Evolutionary conservation across 441 rosid species (phyloP), one percentile per base, ranked within the genome.

Genomic region (Populus hybrid): DNA sequence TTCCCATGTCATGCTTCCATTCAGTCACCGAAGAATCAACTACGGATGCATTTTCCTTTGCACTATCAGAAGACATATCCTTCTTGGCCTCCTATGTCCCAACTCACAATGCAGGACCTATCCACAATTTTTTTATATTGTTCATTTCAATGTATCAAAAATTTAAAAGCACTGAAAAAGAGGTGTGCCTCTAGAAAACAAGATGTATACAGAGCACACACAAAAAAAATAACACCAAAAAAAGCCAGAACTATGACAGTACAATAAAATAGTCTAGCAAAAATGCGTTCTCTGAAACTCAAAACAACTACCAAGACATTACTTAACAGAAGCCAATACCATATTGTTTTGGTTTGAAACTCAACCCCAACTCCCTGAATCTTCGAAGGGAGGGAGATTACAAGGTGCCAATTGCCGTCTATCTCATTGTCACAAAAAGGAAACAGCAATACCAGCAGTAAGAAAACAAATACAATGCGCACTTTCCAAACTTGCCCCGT

Each of bases 11-110:
- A 83, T 86, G 91, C 77, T 85, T 93, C 92, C 91, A 88, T 77
- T 92, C 96, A 69, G 98, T 91, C 86, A 84, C 81, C 10, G 99
- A 93, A 11, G 98, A 95, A 84, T 92, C 99, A 36, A 91, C 97
- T 78, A 91, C 97, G 35, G 95, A 95, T 67, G 93, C 93, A 89
- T 88, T 91, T 85, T 93, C 97, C 77, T 88, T 92, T 6, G 88
- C 90, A 64, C 92, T 89, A 87, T 93, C 98, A 79, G 89, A 92
- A 78, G 99, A 93, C 99, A 95, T 92, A 64, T 75, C 86, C 82
- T 82, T 82, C 28, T 79, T 24, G 57, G 59, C 50, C 80, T 77
- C 84, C 90, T 76, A 78, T 7, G 71, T 83, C 68, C 57, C 57
- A 46, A 46, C 18, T 46, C 6, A 46, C 53, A 46, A 46, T 14